Base-by-base conservation (phyloP, 176 grass and related monocot genomes). In the Oropetium thomaeum region DNA sequence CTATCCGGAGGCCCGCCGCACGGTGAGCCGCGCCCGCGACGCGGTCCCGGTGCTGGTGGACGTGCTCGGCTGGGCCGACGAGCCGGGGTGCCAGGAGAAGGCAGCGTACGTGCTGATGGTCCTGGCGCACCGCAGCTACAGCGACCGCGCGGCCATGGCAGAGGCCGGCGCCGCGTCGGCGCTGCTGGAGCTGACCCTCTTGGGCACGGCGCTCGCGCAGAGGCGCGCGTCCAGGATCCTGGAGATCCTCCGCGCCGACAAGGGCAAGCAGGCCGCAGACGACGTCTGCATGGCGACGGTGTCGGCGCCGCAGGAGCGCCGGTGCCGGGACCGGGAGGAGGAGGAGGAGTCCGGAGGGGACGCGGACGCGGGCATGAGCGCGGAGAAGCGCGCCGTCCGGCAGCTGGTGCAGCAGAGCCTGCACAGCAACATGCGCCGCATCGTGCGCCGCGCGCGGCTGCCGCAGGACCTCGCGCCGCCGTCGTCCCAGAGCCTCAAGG, bases 331-430 rank as follows among this genome's bases (percentile, higher is more conserved):
- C n/a, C n/a, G n/a, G n/a, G 37, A 58, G 4, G 28, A 38, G 1
- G 74, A 67, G 19, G 62, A 52, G 25, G 70, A 20, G 60, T n/a
- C n/a, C n/a, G n/a, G n/a, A n/a, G 88, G 58, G 17, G 31, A 5
- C 7, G 74, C 19, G 14, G 71, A 72, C 4, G 86, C 52, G 5
- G 83, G 77, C 35, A 90, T 99, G 75, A 99, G 87, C 69, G 78
- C 84, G 19, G 96, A 99, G 84, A 92, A 85, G 75, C 85, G 75
- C 62, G 96, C 92, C 7, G 92, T 99, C 47, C 80, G 79, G 82
- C 88, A 95, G 35, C 79, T 99, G 72, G 96, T 99, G 33, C 96
- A 90, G 71, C 96, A 99, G 87, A 99, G 96, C 65, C 81, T 99
- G 8, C 96, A 95, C 66, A 92, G 79, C 68, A 99, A 99, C 82